A percentile compares a stretch with the other conserved stretches of the same genome.
Conservation (phyloP, 441 rosid species). For the Gossypium davidsonii region DNA sequence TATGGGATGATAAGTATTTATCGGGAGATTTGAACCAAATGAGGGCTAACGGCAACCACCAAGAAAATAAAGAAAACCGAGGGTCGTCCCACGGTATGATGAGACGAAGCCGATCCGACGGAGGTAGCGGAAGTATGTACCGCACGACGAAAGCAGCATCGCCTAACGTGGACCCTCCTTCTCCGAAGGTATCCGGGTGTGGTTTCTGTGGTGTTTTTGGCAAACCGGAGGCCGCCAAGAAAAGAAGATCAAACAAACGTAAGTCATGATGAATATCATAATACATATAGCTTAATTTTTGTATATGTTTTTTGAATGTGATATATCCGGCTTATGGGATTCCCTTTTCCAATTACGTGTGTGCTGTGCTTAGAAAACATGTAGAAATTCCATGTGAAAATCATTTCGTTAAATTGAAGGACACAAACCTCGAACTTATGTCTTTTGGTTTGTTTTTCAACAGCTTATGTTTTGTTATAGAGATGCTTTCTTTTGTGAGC, state of each 20-base stretch:
- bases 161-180: conserved; percentile 39
- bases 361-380: not conserved
- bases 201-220: conserved; percentile 38
- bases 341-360: not conserved
- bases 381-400: not conserved
- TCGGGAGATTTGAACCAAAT: conserved; percentile 34
- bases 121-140: conserved; percentile 19
- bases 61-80: not conserved
- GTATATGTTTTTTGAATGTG: not conserved
- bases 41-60: not conserved
- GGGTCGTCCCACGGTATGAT: not conserved
- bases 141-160: conserved; percentile 17
- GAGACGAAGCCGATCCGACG: conserved; percentile 32
- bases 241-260: conserved; percentile 10
- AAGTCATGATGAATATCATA: conserved; percentile 11
- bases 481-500: not conserved
- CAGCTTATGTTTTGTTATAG: not conserved
- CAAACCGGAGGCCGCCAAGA: conserved; percentile 1
- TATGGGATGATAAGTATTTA: conserved; percentile 50
- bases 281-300: not conserved
- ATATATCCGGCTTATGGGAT: not conserved
- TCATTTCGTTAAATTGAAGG: not conserved
- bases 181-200: conserved; percentile 46
- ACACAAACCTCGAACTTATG: not conserved
- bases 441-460: not conserved